Base-by-base conservation (phyloP, 495 filamentous ascomycete genomes). In the Tuber borchii region DNA sequence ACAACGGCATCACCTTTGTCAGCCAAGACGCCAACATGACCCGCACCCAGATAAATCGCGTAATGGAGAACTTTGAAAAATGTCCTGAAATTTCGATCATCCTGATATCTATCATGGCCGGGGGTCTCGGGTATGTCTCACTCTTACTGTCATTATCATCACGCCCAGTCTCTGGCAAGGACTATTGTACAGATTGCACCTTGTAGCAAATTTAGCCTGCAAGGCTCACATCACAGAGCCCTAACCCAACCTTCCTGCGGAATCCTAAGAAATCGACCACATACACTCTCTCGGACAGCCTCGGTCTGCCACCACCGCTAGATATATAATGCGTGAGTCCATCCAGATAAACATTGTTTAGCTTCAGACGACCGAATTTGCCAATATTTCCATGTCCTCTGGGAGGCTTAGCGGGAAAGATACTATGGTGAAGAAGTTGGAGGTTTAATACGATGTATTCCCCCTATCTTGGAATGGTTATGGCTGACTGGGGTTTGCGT, bases 171-270 rank as follows among this genome's bases (percentile, higher is more conserved):
- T 44, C 72, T 78, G 71, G 81, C 65, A 73, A 73, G 43, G 56
- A 10, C n/a, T n/a, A 14, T 46, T 14, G 1, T 34, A 42, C 69
- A 81, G 80, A 16, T 89, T 99, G 45, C 98, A 99, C 81, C 87
- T 99, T 37, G 97, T 93, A 0, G 86, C 91, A n/a, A n/a, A n/a
- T n/a, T n/a, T n/a, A 5, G 95, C 90, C 39, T 94, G 90, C 81
- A 90, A 89, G 51, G 95, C 95, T 19, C 98, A 93, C 80, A 91
- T 98, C 70, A 97, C 98, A 95, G 95, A 99, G 84, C 95, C 95
- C 2, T 93, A 97, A 79, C 98, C 93, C 83, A 99, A 99, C 83
- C 95, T 95, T 2, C 94, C 93, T 8, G 92, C 93, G 0, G 94
- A 98, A 79, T 93, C 93, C 8, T 95, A 99, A 83, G 95, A 95